Evolutionary conservation across 768 basidiomycete genomes (phyloP), one percentile per base, ranked within the genome.

Genomic region (Mycena rosella): DNA sequence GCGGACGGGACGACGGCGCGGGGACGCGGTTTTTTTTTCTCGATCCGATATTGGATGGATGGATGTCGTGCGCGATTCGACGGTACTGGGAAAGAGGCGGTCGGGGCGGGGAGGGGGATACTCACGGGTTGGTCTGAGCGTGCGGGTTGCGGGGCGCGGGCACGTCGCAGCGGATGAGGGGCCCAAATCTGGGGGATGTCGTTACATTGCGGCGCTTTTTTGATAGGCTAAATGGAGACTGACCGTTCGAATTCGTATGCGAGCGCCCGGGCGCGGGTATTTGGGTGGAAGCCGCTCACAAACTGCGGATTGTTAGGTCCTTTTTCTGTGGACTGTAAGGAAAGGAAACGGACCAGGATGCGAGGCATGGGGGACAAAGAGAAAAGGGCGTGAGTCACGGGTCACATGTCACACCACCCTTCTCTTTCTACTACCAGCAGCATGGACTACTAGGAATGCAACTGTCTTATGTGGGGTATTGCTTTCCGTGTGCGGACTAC

Each of bases 161-260:
- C 18, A 96, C 93, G 76, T 96, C 95, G 81, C 95, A 96, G 66
- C 94, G 92, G 67, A 95, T 87, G 30, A 96, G 85, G 61, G 91
- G 91, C 20, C 94, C 94, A 72, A 85, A 96, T 62, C 94, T 95
- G 75, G 24, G 32, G 26, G 36, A 18, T 40, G 17, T 40, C 38
- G 38, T 13, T 34, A 34, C 11, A 26, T 56, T 48, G 47, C 17
- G 18, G 7, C 32, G 5, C 32, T 48, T 45, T 57, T 49, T 65
- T 56, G 45, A 53, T 20, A 26, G 40, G 32, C 49, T 60, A 47
- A 54, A 63, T 36, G 36, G 55, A 52, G 61, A 78, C 83, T 51
- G 65, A 94, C 94, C 91, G 86, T 85, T 96, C 95, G 73, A 96
- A 96, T 78, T 95, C 94, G 73, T 82, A 93, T 2, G 95, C 95